These are phyloP conservation scores for Nannizziopsis barbatae DNA, from an alignment of 2,329 filamentous ascomycete species.

Conservation along the genomic window DNA sequence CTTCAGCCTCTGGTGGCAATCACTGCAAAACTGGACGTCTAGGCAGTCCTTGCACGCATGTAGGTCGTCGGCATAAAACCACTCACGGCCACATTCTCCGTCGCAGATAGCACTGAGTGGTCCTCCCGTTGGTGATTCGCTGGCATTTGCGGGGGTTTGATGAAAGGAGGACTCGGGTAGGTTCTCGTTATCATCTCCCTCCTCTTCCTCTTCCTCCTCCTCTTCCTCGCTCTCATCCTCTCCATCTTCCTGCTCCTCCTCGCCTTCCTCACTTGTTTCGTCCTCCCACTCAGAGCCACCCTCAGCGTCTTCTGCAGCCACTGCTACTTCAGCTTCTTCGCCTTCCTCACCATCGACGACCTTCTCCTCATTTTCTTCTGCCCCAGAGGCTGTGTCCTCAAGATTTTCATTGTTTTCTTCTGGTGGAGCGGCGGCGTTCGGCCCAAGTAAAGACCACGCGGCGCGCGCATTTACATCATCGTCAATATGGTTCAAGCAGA, in stretches of 20 bases:
- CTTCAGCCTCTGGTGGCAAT: constrained; percentile 18
- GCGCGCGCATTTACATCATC: constrained; percentile 22
- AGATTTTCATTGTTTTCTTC: not conserved
- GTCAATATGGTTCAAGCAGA: constrained; percentile 17
- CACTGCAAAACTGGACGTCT: constrained; percentile 18
- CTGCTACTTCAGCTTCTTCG: not conserved
- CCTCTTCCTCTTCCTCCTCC: constrained; percentile 1
- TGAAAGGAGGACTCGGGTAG: not conserved
- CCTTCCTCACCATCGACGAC: too few relatives aligned
- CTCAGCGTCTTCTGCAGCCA: not conserved
- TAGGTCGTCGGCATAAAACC: constrained; percentile 21
- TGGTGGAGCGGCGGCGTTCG: constrained; percentile 6
- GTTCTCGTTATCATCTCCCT: constrained; percentile 2
- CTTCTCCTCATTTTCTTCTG: not conserved
- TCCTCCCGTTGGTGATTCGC: not conserved
- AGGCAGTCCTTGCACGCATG: constrained; percentile 23
- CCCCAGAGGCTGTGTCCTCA: constrained; percentile 5
- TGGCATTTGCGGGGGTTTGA: not conserved
- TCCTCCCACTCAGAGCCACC: not conserved
- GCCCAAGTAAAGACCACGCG: constrained; percentile 22
- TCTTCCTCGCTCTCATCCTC: not conserved
- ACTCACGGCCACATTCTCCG: constrained; percentile 14
- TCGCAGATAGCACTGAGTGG: constrained; percentile 12
- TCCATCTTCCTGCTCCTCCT: not conserved
- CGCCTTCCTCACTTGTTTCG: not conserved